Conservation (phyloP, 345 rosid genomes). For the Acer campestre region DNA sequence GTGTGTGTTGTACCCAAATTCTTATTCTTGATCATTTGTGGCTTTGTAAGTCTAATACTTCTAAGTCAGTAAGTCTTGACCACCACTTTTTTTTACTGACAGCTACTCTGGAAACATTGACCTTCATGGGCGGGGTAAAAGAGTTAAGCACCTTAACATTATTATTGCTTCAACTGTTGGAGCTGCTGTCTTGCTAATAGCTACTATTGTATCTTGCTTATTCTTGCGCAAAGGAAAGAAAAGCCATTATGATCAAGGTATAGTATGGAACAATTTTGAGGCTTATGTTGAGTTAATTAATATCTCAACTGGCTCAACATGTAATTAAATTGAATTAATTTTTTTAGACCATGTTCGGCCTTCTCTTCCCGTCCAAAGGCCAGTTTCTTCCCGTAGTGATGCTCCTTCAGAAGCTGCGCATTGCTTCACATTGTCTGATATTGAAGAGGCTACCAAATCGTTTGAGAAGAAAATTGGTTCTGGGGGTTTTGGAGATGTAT, state of each 20-base stretch:
- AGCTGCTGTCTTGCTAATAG: slow-evolving; percentile 70
- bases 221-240: slow-evolving; percentile 59
- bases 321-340: slow-evolving; percentile 19
- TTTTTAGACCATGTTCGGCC: slow-evolving; percentile 45
- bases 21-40: background rate
- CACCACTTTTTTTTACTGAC: slow-evolving; percentile 11
- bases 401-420: slow-evolving; percentile 78
- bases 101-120: slow-evolving; percentile 77
- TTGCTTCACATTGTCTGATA: slow-evolving; percentile 75
- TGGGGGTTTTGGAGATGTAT: slow-evolving; percentile 96
- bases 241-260: slow-evolving; percentile 47
- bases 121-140: slow-evolving; percentile 49
- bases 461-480: slow-evolving; percentile 93
- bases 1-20: background rate
- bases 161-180: slow-evolving; percentile 74
- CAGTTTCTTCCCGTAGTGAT: slow-evolving; percentile 58
- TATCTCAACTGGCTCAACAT: slow-evolving; percentile 13
- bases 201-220: slow-evolving; percentile 55
- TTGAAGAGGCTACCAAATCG: slow-evolving; percentile 73
- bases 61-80: background rate
- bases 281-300: slow-evolving; percentile 2
- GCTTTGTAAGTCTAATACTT: background rate
- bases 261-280: slow-evolving; percentile 10
- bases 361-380: slow-evolving; percentile 51
- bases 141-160: slow-evolving; percentile 47